A percentile compares a stretch with the other conserved stretches of the same genome.
phyloP scores from a whole-genome alignment of 495 filamentous ascomycete species.

The Hyaloscypha hepaticicola region DNA sequence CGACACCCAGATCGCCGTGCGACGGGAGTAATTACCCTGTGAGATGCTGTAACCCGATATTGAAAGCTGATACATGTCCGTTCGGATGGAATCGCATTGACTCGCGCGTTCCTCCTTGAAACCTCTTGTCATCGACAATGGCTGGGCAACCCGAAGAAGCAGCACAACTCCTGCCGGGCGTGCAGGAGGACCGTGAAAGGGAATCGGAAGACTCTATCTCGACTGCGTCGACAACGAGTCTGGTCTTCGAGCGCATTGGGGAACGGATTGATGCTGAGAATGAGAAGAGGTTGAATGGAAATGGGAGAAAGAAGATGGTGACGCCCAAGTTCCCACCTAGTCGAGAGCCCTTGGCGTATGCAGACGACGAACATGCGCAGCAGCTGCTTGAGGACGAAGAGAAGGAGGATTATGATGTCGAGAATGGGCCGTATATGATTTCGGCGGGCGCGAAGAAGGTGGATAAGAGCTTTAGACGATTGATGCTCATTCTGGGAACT shows the following conservation, averaged over 20 bases:
- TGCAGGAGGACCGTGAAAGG: constrained; percentile 26
- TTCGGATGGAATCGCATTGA: constrained; percentile 19
- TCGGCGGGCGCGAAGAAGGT: constrained; percentile 37
- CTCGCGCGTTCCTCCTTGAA: constrained; percentile 18
- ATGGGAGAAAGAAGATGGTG: constrained; percentile 24
- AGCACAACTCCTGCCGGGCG: constrained; percentile 26
- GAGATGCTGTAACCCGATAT: background rate
- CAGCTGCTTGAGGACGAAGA: constrained; percentile 37
- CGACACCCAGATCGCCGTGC: background rate
- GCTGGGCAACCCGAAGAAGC: constrained; percentile 27
- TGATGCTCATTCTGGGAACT: constrained; percentile 65
- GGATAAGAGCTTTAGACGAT: constrained; percentile 60
- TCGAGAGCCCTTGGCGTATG: constrained; percentile 22
- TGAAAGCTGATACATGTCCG: constrained; percentile 2
- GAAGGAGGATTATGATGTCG: constrained; percentile 46
- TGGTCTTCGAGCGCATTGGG: constrained; percentile 72
- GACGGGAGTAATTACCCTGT: background rate
- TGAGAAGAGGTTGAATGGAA: constrained; percentile 18
- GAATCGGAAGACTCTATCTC: constrained; percentile 59
- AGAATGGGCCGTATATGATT: constrained; percentile 35
- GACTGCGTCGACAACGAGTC: constrained; percentile 72
- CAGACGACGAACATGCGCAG: constrained; percentile 19
- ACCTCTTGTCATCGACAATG: constrained; percentile 28
- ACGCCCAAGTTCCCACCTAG: constrained; percentile 26
- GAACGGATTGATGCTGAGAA: constrained; percentile 39